Base-by-base conservation (phyloP, 331 rosid species). In the Cydonia oblonga region DNA sequence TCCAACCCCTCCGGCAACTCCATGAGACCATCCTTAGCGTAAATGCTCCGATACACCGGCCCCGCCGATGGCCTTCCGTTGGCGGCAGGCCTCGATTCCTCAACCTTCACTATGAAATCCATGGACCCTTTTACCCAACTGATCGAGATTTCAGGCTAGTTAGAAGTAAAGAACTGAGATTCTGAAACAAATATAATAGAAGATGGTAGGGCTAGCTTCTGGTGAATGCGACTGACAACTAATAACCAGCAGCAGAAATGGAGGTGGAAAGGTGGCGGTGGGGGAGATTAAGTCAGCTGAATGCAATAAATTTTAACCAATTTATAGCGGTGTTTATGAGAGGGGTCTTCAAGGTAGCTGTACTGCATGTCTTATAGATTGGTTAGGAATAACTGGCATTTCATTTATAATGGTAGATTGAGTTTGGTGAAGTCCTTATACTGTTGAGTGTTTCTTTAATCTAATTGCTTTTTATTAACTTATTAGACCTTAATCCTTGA, bases 11-110 rank as follows among this genome's bases (percentile, higher is more conserved):
- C 51, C 25, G 96, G 97, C 68, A 93, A 16, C 16, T 83, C 87
- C 64, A 88, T 57, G 0, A 93, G 82, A 49, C 84, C 91, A 81
- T 91, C 88, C 81, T 84, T 93, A 13, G 97, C 92, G 77, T 89
- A 93, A 66, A 93, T 88, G 88, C 96, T 81, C 25, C 97, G 75
- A n/a, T 86, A 89, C 0, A 81, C 97, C 32, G 96, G 96, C 57
- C 98, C 96, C 0, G 86, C 92, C 5, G 98, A 86, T 7, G 97
- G 96, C 70, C 57, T 85, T 7, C 66, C 79, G 33, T 53, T 73
- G 3, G 73, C 61, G 6, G 82, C 83, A 0, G 75, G 81, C 60
- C 84, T 89, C n/a, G 91, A 81, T 51, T 84, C 96, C 75, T 88
- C 97, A 52, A 89, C 95, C 80, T 80, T 82, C 78, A 93, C 89